A percentile compares a stretch with the other conserved stretches of the same genome.
phyloP scores from a whole-genome alignment of 495 filamentous ascomycete genomes.

The Neurospora africana region DNA sequence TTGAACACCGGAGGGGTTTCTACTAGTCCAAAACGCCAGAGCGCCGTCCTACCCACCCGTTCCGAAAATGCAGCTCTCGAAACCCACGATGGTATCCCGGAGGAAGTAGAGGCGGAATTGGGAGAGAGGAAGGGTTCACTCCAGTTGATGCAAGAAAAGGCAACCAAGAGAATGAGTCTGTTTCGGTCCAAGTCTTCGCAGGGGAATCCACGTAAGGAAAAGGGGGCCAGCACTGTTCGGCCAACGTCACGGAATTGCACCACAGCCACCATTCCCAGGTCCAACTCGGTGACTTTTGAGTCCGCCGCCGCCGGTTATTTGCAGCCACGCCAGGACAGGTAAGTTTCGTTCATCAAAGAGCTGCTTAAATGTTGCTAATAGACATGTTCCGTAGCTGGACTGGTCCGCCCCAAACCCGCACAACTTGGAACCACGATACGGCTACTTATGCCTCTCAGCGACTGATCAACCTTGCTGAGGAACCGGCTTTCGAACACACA shows the following conservation, averaged over 20 bases:
- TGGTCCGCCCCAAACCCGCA: conserved; percentile 16
- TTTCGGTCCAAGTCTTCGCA: conserved; percentile 25
- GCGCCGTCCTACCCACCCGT: conserved; percentile 9
- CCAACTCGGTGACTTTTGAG: conserved; percentile 26
- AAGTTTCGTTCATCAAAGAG: neutral
- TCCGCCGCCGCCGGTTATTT: conserved; percentile 21
- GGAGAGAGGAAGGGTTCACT: conserved; percentile 11
- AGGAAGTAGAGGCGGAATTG: neutral
- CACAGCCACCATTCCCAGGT: conserved; percentile 13
- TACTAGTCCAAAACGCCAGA: conserved; percentile 21
- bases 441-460: conserved; percentile 34
- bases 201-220: conserved; percentile 3
- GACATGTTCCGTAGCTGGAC: conserved; percentile 12
- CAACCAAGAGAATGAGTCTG: conserved; percentile 17
- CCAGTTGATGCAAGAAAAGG: conserved; percentile 11
- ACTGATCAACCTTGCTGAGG: conserved; percentile 29
- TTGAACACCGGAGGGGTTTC: conserved; percentile 27
- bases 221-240: conserved; percentile 9
- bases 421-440: conserved; percentile 32
- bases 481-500: conserved; percentile 21
- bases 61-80: conserved; percentile 13
- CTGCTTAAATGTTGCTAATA: conserved; percentile 4
- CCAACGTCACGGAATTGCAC: conserved; percentile 8
- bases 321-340: conserved; percentile 15
- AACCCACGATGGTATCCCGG: conserved; percentile 3